Evolutionary conservation across 1,284 basidiomycete species (phyloP), one percentile per base, ranked within the genome.

Genomic region (Phaffia rhodozyma): DNA sequence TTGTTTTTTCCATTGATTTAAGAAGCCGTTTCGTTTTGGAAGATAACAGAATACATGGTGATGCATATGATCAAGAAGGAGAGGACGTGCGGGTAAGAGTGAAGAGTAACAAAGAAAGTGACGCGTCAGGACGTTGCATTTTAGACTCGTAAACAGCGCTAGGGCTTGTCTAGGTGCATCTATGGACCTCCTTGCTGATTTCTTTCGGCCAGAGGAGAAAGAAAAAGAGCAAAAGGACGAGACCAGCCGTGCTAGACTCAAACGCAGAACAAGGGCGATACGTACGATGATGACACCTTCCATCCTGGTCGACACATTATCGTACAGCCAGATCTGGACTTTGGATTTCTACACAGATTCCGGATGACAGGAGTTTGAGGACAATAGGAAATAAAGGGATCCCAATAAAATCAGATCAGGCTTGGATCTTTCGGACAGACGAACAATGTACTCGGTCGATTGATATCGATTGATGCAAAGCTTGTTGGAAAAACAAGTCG

Each of bases 251-350:
- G 21, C 58, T 30, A 11, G 43, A 61, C 60, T 47, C 68, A 68
- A 65, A 59, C 69, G 68, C 29, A 58, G 11, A 38, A 29, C 32
- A 21, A 38, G 2, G 29, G 5, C 23, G 16, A 68, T 69, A 86
- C 89, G 76, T 77, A 94, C 92, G 78, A 93, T 87, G 77, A 99
- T 97, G 77, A 84, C 84, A 63, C 94, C 96, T 77, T 98, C 93
- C 68, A 99, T 86, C 66, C 94, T 83, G 86, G 96, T 93, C 73
- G 97, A 92, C 68, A 86, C 83, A 76, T 97, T 97, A 75, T 98
- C 96, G 73, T 93, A 98, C 66, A 99, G 79, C 96, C 96, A 99
- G 71, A 99, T 84, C 34, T 86, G 82, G 50, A 97, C 87, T 77
- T 88, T 89, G 62, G 83, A 79, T 80, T 85, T 86, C 87, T 96